Evolutionary conservation across 805 yeast species (phyloP), one percentile per base, ranked within the genome.

Genomic region (Jamesozyma spencerorum): DNA sequence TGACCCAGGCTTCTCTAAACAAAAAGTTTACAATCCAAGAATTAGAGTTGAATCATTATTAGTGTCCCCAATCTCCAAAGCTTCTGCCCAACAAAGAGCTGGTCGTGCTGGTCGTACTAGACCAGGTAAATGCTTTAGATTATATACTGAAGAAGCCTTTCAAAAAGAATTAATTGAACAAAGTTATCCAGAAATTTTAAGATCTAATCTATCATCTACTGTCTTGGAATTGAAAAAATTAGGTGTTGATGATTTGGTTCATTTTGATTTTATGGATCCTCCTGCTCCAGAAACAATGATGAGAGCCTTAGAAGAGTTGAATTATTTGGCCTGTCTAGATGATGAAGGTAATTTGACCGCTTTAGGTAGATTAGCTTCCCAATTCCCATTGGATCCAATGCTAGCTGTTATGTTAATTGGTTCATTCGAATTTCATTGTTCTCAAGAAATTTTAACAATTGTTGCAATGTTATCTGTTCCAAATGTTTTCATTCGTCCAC

Each of bases 281-380:
- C 98, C 98, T 12, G 97, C 97, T 2, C 98, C 98, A 8, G 98
- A 90, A 64, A 92, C 98, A 5, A 92, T 90, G 98, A 92, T 92
- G 98, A 75, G 98, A 60, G 97, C 97, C 0, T 69, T 90, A 47
- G 98, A 90, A 63, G 98, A 90, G 62, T 72, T 90, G 55, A 88
- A 92, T 58, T 92, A 86, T 58, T 69, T 90, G 46, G 80, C 82
- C 18, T 92, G 97, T 66, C 71, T 90, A 39, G 85, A 85, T 50
- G 96, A 92, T 59, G 90, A 86, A 36, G 98, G 97, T 45, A 81
- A 82, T 40, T 66, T 90, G 50, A 92, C 97, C 0, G 75, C 92
- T 1, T 68, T 90, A 46, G 98, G 98, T 44, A 74, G 96, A 52
- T 61, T 81, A 54, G 94, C 96, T 1, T 85, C 96, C 1, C 81